Conservation (phyloP, 345 rosid species). For the Balakata baccata region DNA sequence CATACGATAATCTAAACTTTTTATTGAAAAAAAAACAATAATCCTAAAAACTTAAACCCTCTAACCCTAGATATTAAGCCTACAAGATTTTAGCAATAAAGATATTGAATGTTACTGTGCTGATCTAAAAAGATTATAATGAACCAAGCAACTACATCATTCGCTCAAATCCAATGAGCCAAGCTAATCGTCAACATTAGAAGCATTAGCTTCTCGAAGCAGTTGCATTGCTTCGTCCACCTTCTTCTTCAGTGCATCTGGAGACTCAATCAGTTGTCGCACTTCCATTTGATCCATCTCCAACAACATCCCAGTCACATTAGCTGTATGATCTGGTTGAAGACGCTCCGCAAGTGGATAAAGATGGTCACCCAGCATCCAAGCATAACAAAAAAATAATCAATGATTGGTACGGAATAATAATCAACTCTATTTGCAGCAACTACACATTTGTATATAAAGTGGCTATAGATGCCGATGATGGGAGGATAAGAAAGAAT, state of each 20-base stretch:
- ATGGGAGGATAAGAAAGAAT: too few species aligned
- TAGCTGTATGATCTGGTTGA: slow-evolving; percentile 49
- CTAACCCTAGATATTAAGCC: slow-evolving; percentile 1
- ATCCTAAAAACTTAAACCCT: not conserved
- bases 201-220: slow-evolving; percentile 36
- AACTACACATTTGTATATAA: too few species aligned
- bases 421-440: too few species aligned
- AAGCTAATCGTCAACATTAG: slow-evolving; percentile 38
- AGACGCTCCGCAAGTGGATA: slow-evolving; percentile 59
- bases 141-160: too few species aligned
- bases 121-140: too few species aligned
- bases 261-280: slow-evolving; percentile 64
- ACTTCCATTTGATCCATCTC: slow-evolving; percentile 81
- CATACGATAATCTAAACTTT: too few species aligned
- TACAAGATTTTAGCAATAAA: not conserved
- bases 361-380: too few species aligned
- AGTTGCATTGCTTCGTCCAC: slow-evolving; percentile 68
- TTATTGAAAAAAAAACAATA: not conserved
- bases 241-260: slow-evolving; percentile 61
- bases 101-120: slow-evolving; percentile 8
- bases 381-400: too few species aligned
- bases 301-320: slow-evolving; percentile 75
- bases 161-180: slow-evolving; percentile 29
- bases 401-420: too few species aligned
- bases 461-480: too few species aligned